Base-by-base conservation (phyloP, 2,329 filamentous ascomycete species). In the Pseudogymnoascus sp. region DNA sequence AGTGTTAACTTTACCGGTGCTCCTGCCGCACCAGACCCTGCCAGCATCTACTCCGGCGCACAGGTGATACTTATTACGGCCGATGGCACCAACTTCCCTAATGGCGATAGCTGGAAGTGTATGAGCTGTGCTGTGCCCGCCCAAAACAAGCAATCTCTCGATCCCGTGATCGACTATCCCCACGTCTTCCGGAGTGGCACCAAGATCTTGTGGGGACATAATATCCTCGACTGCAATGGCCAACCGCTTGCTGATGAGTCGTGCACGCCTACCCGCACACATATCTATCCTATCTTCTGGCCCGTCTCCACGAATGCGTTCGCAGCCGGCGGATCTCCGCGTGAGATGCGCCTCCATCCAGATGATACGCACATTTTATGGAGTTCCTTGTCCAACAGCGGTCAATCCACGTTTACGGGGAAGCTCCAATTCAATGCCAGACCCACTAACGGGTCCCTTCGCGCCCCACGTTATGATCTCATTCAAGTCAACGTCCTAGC, bases 81-180 rank as follows among this genome's bases (percentile, higher is more conserved):
- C 0, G 75, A 80, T 61, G 73, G 73, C 2, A 73, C 68, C 1
- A 71, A 61, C 0, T 81, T 80, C 38, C 40, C 70, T 1, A 79
- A 77, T 59, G 78, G 78, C 0, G 77, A 79, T 63, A 52, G 73
- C 0, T 81, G 78, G 77, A 80, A 78, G 64, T 80, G 78, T 61
- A 59, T 81, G 4, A 80, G 71, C 35, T 81, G 78, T 61, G 78
- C 74, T 2, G 71, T 80, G 0, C 72, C 75, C 0, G 65, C 59
- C 2, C 66, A 69, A 25, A 76, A 78, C 52, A 65, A 70, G 1
- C 49, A 66, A 4, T 70, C 69, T 6, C 60, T 68, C 2, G 62
- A 64, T n/a, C 61, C 65, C 1, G 18, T 61, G 31, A 60, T 65
- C 1, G 76, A 76, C 49, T 81, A 81, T 62, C 76, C 78, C 0